These are phyloP conservation scores for Rhodocollybia butyracea DNA, from an alignment of 768 basidiomycete genomes.

Conservation along the genomic window DNA sequence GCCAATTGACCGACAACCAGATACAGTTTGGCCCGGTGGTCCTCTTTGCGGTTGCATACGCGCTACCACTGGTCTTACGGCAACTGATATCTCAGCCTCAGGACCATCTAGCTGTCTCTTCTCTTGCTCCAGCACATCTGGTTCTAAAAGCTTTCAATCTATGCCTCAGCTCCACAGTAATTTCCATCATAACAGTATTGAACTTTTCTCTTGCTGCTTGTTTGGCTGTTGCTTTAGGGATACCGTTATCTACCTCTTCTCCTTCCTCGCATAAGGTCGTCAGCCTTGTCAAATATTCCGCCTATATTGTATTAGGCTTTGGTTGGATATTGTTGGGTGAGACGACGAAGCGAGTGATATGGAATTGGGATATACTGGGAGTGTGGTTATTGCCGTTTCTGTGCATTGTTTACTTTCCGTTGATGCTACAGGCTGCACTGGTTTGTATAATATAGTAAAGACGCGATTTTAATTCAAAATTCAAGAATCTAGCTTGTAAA, in stretches of 20 bases:
- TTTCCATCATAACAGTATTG: constrained; percentile 81
- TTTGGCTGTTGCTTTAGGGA: constrained; percentile 38
- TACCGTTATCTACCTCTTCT: constrained; percentile 52
- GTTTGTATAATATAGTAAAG: constrained; percentile 37
- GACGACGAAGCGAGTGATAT: constrained; percentile 50
- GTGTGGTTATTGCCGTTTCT: constrained; percentile 85
- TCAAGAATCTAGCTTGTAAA: too few species aligned
- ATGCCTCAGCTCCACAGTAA: constrained; percentile 80
- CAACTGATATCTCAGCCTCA: neutral
- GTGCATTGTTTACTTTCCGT: constrained; percentile 74
- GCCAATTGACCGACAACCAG: neutral
- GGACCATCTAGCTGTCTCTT: too few species aligned
- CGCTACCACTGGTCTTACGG: constrained; percentile 30
- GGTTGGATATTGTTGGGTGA: constrained; percentile 53
- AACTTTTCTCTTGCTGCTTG: constrained; percentile 88
- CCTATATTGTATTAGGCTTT: constrained; percentile 48
- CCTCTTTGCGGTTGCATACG: constrained; percentile 26
- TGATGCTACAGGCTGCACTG: constrained; percentile 68
- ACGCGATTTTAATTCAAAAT: too few species aligned
- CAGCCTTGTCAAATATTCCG: constrained; percentile 26
- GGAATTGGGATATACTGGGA: constrained; percentile 77
- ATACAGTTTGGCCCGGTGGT: constrained; percentile 20
- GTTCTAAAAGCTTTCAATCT: constrained; percentile 74
- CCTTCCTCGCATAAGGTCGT: constrained; percentile 20
- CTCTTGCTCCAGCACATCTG: constrained; percentile 37